Percentiles rank a stretch among this genome's conserved stretches.
These are phyloP conservation scores for Penicillium taxi DNA, from an alignment of 495 filamentous ascomycete genomes.

Conservation along the genomic window DNA sequence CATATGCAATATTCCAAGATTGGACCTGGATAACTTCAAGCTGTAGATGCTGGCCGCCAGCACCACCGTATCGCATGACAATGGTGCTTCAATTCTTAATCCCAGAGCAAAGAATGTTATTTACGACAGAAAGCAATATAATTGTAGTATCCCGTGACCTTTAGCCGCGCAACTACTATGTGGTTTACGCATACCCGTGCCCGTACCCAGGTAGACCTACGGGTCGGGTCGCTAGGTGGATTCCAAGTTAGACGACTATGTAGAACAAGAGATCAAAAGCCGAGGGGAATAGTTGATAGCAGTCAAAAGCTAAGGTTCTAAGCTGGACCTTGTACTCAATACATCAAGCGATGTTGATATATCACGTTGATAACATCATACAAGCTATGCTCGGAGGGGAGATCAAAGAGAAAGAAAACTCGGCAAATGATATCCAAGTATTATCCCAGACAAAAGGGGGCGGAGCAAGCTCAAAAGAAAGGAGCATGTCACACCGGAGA, in stretches of 20 bases:
- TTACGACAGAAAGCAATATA: neutral
- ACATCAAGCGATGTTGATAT: no score
- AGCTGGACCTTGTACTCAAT: no score
- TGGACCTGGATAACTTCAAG: constrained; percentile 4
- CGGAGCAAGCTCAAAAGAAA: constrained; percentile 4
- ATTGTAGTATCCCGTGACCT: neutral
- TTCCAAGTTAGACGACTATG: no score
- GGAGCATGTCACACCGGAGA: constrained; percentile 1
- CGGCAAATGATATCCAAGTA: constrained; percentile 18
- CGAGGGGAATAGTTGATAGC: no score
- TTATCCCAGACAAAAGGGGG: constrained; percentile 10
- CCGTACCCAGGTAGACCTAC: no score
- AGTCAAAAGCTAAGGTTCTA: no score
- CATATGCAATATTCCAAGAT: no score
- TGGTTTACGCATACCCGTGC: constrained; percentile 21
- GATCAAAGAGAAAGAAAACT: constrained; percentile 10
- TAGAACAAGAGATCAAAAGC: no score
- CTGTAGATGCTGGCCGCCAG: no score
- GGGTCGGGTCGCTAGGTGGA: no score
- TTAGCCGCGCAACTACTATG: neutral
- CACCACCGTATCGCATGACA: no score
- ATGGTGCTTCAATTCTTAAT: neutral
- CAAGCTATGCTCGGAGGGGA: constrained; percentile 17
- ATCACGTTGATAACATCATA: no score
- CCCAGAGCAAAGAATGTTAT: neutral